Evolutionary conservation across 345 rosid genomes (phyloP).

Genomic region (Euphorbia pulcherrima): DNA sequence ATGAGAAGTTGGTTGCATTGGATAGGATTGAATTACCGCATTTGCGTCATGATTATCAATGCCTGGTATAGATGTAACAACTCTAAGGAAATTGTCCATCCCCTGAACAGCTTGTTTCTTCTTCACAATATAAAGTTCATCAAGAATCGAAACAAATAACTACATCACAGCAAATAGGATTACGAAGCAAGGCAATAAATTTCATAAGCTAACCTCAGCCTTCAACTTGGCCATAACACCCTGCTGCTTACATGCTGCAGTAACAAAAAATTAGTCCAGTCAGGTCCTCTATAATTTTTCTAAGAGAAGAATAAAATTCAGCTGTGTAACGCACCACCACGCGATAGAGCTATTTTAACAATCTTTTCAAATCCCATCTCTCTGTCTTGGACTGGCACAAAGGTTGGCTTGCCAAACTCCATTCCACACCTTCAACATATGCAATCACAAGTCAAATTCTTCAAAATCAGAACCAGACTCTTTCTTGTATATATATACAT

Average conservation of each 20-base stretch:
- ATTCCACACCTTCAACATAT: conserved; percentile 49
- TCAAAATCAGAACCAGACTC: background rate
- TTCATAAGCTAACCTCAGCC: conserved; percentile 57
- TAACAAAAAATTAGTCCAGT: background rate
- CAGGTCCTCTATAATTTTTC: background rate
- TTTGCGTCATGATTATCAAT: conserved; percentile 82
- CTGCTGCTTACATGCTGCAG: conserved; percentile 78
- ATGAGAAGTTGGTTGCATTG: background rate
- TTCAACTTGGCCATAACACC: conserved; percentile 60
- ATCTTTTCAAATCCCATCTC: conserved; percentile 98
- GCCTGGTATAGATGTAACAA: conserved; percentile 73
- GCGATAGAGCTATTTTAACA: conserved; percentile 75
- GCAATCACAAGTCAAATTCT: background rate
- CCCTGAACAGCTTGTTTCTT: conserved; percentile 56
- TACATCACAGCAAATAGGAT: background rate
- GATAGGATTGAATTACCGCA: conserved; percentile 39
- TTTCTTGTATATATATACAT: background rate
- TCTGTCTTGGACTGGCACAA: conserved; percentile 72
- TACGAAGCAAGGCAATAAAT: conserved; percentile 1
- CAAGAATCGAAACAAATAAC: background rate
- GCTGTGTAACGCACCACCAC: conserved; percentile 48
- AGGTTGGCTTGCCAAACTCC: conserved; percentile 84
- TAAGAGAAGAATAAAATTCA: background rate
- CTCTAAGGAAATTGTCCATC: conserved; percentile 53
- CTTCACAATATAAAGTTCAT: conserved; percentile 41